Base-by-base conservation (phyloP, 352 stramenopile genomes). In the Globisporangium mamillatum region DNA sequence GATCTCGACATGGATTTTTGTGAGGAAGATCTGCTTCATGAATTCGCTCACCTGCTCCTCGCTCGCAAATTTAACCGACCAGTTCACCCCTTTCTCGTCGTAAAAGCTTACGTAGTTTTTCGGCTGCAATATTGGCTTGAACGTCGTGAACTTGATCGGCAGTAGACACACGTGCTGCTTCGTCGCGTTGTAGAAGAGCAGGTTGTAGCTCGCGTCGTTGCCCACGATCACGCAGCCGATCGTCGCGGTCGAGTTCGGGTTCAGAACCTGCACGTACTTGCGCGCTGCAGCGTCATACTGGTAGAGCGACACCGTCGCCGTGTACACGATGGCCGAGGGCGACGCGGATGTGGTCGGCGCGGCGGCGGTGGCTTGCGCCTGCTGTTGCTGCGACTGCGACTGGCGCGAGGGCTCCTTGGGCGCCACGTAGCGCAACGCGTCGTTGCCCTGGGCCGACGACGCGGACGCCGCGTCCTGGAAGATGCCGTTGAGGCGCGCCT, bases 61-160 rank as follows among this genome's bases (percentile, higher is more conserved):
- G 34, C 71, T 85, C 9, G 76, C 54, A 59, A 91, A 94, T 65
- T 90, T 90, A n/a, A 90, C 72, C 32, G 82, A 92, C 84, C 84
- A 94, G 69, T 94, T 94, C 2, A 66, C 67, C 2, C 74, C 74
- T 22, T 85, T 77, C 8, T 89, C 81, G 63, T 94, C 86, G 72
- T 94, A 94, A 64, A 94, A 91, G 60, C 92, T 94, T n/a, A 94
- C 74, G 63, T 92, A 94, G 65, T 81, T 77, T 59, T 92, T 92
- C 4, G 86, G 77, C 66, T 94, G 86, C 27, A 92, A 69, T 2
- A 82, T 91, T 7, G 81, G 81, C 44, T 89, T 88, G 67, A 89
- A 86, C 4, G 67, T 74, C n/a, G 68, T 59, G 46, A 86, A 75
- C 41, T 78, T 85, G 36, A 91, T 58, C 22, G 82, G 79, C 6